Evolutionary conservation across 2,329 filamentous ascomycete species (phyloP).

Genomic region (Arthrobotrys musiformis): DNA sequence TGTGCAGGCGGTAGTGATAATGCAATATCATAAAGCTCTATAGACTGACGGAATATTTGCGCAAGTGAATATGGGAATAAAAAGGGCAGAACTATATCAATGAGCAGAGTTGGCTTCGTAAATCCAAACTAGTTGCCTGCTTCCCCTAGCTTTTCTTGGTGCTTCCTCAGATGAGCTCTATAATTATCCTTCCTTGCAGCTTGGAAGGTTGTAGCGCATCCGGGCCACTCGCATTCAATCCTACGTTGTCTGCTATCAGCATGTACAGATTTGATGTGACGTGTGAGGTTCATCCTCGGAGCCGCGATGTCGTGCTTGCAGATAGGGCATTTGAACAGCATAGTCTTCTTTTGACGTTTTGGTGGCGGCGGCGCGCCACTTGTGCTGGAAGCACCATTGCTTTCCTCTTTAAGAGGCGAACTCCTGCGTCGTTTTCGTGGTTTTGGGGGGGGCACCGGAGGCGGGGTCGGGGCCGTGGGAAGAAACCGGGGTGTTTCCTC

Average conservation of each 20-base stretch:
- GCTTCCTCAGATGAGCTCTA: constrained; percentile 49
- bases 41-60: not conserved
- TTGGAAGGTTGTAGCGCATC: constrained; percentile 49
- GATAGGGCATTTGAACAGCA: constrained; percentile 49
- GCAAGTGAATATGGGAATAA: not conserved
- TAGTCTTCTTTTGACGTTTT: constrained; percentile 52
- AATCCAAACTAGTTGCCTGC: constrained; percentile 7
- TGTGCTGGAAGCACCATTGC: constrained; percentile 6
- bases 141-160: constrained; percentile 48
- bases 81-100: not conserved
- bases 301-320: constrained; percentile 53
- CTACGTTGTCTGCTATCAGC: constrained; percentile 49
- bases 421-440: constrained; percentile 47
- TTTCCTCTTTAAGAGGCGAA: constrained; percentile 42
- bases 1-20: not conserved
- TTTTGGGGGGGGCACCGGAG: constrained; percentile 48
- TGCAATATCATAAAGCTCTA: not conserved
- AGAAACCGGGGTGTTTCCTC: constrained; percentile 53
- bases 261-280: constrained; percentile 49
- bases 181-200: constrained; percentile 54
- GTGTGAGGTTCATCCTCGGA: constrained; percentile 51
- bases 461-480: constrained; percentile 45
- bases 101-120: not conserved
- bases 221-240: constrained; percentile 53
- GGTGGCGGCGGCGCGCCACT: constrained; percentile 12